phyloP scores from a whole-genome alignment of 176 grass and related monocot genomes.

The Triticum monococcum region DNA sequence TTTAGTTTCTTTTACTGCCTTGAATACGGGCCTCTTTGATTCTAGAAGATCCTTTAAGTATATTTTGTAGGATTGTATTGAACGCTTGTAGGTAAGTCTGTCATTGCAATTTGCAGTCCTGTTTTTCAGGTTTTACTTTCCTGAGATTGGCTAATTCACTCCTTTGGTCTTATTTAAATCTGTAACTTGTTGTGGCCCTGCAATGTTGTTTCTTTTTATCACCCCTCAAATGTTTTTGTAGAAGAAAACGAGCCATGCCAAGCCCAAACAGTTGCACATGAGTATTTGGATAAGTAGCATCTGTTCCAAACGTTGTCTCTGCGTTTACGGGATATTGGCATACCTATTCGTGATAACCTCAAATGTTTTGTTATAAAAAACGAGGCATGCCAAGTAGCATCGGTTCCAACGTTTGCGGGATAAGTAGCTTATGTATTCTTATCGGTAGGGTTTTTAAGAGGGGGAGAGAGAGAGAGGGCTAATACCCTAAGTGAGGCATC shows the following conservation, averaged over 20 bases:
- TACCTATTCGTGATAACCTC: not conserved
- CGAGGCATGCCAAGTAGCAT: too few species aligned
- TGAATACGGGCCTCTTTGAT: not conserved
- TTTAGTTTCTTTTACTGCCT: constrained; percentile 12
- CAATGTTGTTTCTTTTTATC: not conserved
- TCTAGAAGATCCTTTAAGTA: not conserved
- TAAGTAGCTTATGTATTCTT: not conserved
- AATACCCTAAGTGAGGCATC: not conserved
- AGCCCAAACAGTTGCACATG: not conserved
- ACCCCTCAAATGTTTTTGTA: not conserved
- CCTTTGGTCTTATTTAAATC: not conserved
- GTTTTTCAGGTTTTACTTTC: not conserved
- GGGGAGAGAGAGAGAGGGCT: not conserved
- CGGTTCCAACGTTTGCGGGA: not conserved
- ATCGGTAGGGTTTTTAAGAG: not conserved
- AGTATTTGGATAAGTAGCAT: not conserved
- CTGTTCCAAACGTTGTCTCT: not conserved
- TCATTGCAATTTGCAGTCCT: not conserved
- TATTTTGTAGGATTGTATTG: not conserved
- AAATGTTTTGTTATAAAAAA: too few species aligned
- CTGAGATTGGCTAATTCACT: not conserved
- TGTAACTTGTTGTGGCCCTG: not conserved
- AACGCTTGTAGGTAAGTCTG: constrained; percentile 12
- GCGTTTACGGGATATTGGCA: not conserved
- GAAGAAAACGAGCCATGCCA: not conserved